phyloP scores from a whole-genome alignment of 2,329 filamentous ascomycete genomes.

The Ascochyta lentis region DNA sequence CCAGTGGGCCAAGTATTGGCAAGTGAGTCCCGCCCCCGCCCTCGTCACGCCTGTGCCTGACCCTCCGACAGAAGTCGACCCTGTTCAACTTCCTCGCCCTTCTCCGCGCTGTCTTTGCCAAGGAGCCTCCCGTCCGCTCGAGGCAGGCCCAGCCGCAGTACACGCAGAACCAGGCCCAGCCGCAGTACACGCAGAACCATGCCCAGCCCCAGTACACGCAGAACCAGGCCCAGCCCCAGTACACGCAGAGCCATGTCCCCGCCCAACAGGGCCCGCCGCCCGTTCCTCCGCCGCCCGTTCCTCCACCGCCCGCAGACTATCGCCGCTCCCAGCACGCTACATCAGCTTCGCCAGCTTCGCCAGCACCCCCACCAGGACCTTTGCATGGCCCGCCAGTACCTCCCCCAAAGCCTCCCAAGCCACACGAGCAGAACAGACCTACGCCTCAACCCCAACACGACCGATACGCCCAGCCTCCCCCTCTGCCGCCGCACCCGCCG shows the following conservation, averaged over 20 bases:
- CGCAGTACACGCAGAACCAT: conserved; percentile 44
- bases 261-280: conserved; percentile 39
- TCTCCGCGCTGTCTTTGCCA: conserved; percentile 85
- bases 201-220: conserved; percentile 37
- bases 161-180: conserved; percentile 38
- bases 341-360: conserved; percentile 45
- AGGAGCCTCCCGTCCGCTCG: conserved; percentile 89
- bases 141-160: conserved; percentile 54
- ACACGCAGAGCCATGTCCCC: conserved; percentile 31
- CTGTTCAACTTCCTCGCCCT: conserved; percentile 83
- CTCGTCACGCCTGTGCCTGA: conserved; percentile 12
- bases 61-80: conserved; percentile 71
- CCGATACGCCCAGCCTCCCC: conserved; percentile 41
- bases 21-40: conserved; percentile 66
- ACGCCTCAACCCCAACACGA: conserved; percentile 34
- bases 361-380: conserved; percentile 20
- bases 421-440: conserved; percentile 35
- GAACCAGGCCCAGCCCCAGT: conserved; percentile 47
- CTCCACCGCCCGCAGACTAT: conserved; percentile 71
- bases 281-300: too few species aligned
- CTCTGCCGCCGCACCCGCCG: conserved; percentile 44
- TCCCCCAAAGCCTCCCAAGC: conserved; percentile 58
- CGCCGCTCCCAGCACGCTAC: conserved; percentile 42
- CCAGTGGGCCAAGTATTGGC: conserved; percentile 87
- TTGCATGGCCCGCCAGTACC: conserved; percentile 42